Conservation (phyloP, 257 asterid species). For the Rauvolfia tetraphylla region DNA sequence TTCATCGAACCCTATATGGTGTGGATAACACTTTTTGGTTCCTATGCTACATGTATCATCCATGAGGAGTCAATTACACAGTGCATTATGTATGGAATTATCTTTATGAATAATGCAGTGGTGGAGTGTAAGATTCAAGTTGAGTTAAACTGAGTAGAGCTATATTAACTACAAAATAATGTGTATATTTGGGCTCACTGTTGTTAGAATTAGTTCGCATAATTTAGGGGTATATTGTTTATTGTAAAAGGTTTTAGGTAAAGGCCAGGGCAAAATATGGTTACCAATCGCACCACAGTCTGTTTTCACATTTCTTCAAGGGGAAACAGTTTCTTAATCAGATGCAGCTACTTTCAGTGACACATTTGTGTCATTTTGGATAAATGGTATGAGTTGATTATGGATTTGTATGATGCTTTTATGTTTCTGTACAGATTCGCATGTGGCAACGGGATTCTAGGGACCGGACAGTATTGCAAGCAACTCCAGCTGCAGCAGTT, state of each 20-base stretch:
- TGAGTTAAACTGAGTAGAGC: not conserved
- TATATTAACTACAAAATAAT: not conserved
- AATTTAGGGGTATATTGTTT: not conserved
- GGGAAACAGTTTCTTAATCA: not conserved
- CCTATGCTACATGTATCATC: no score
- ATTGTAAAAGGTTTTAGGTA: not conserved
- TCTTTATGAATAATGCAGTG: not conserved
- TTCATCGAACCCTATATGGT: not conserved
- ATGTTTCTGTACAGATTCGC: conserved; percentile 56
- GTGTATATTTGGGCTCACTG: no score
- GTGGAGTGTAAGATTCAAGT: not conserved
- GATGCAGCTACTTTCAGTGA: not conserved
- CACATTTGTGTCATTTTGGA: not conserved
- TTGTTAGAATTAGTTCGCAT: not conserved
- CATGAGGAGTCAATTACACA: not conserved
- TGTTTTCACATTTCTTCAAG: not conserved
- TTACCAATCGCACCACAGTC: not conserved
- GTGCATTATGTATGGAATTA: not conserved
- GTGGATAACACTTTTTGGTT: no score
- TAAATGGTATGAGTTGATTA: not conserved
- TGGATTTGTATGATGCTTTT: not conserved
- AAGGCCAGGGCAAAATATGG: not conserved
- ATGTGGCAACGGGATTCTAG: conserved; percentile 94
- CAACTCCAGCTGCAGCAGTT: conserved; percentile 94
- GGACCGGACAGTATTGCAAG: conserved; percentile 90